Evolutionary conservation across 805 yeast genomes (phyloP), one percentile per base, ranked within the genome.

Genomic region (Wickerhamomyces bovis): DNA sequence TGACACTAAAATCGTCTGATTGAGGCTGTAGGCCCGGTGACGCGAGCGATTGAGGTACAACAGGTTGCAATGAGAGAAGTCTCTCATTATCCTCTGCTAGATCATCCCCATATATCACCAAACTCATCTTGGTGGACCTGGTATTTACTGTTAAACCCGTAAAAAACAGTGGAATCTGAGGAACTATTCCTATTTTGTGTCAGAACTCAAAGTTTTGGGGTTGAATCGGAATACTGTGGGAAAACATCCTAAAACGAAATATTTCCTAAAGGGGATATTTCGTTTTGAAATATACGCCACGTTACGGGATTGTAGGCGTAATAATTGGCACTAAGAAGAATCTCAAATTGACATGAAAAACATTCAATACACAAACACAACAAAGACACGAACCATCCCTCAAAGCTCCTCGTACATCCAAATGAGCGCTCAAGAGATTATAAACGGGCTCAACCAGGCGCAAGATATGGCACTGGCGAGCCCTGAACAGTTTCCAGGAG

Each of bases 361-460:
- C 20, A 16, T 33, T 16, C 36, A 33, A 31, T 6, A 31, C 35
- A 31, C 6, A 31, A 25, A 25, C 28, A 15, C 16, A 30, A 30
- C 18, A 13, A 30, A 15, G 6, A 30, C 6, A 16, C 7, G 35
- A 30, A 30, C 11, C 33, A 43, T n/a, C 13, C n/a, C 9, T 38
- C 23, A 7, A 16, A 10, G 22, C n/a, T 10, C 16, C 12, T 7
- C 8, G 30, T 18, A 16, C n/a, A 28, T 16, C 9, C n/a, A 16
- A 22, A 49, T 50, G 53, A 45, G 46, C 19, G 36, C 51, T 10
- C 44, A 50, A 18, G 44, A 40, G 30, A 39, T 46, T 21, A 21
- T 50, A 8, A 41, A 44, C 23, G 52, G 48, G 11, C 44, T 49
- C 2, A 38, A 38, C 3, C 61, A 58, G 49, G 59, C 60, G 2